Evolutionary conservation across 306 rosid species (phyloP).

Genomic region (Gynostemma pentaphyllum): DNA sequence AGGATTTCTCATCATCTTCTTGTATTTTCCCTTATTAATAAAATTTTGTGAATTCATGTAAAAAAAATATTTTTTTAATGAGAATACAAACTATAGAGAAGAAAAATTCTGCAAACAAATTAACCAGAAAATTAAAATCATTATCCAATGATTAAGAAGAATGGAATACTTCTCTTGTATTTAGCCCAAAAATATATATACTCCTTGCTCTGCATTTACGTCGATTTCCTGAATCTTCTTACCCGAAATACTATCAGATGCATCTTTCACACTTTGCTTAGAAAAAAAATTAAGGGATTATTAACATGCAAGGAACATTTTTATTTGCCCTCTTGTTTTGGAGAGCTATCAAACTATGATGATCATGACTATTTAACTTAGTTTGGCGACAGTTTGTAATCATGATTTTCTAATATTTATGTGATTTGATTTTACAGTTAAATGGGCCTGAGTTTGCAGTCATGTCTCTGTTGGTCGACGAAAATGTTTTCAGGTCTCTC

Average conservation of each 20-base stretch:
- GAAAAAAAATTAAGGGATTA: too few species aligned
- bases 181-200: neutral
- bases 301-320: neutral
- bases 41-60: too few species aligned
- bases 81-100: neutral
- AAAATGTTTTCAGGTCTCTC: conserved; percentile 59
- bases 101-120: neutral
- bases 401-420: conserved; percentile 11
- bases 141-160: neutral
- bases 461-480: conserved; percentile 39
- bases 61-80: neutral
- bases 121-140: neutral
- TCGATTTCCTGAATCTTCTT: neutral
- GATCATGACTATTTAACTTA: neutral
- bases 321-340: neutral
- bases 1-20: too few species aligned
- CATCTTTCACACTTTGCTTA: neutral
- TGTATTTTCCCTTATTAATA: too few species aligned
- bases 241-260: neutral
- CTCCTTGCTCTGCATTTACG: neutral
- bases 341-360: neutral
- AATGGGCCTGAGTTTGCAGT: conserved; percentile 58
- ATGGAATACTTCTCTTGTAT: neutral
- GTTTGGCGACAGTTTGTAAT: neutral
- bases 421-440: conserved; percentile 40